Evolutionary conservation across 176 grass and related monocot species (phyloP).

Genomic region (Urochloa ruziziensis): DNA sequence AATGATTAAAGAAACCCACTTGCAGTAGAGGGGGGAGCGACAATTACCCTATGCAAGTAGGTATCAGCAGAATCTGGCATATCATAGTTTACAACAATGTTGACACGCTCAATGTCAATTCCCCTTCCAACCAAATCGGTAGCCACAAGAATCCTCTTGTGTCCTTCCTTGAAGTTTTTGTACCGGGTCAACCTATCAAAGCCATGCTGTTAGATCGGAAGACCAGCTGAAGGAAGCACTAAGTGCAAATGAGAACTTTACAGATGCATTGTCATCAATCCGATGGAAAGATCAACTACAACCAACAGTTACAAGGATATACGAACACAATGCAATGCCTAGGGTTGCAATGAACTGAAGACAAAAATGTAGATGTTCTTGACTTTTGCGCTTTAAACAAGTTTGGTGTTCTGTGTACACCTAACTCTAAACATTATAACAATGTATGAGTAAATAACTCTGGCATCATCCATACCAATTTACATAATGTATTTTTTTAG

Average conservation of each 20-base stretch:
- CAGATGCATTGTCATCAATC: not conserved
- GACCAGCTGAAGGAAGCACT: not conserved
- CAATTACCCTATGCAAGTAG: conserved; percentile 95
- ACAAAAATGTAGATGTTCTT: not conserved
- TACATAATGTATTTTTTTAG: not conserved
- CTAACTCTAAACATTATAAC: not conserved
- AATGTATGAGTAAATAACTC: not conserved
- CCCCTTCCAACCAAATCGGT: conserved; percentile 97
- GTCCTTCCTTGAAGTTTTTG: conserved; percentile 99
- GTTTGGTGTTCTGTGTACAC: not conserved
- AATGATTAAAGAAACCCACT: not conserved
- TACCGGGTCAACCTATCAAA: conserved; percentile 78
- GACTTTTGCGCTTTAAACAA: not conserved
- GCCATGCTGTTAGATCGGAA: not conserved
- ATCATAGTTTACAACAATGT: conserved; percentile 97
- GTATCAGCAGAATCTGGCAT: conserved; percentile 98
- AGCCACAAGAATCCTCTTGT: conserved; percentile 95
- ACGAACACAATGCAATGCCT: not conserved
- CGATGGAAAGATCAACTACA: not conserved
- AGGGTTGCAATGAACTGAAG: not conserved
- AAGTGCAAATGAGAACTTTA: not conserved
- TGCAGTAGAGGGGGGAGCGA: not conserved
- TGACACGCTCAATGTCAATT: conserved; percentile 96
- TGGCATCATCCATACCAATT: not conserved
- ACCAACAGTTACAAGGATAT: not conserved